Evolutionary conservation across 2,329 filamentous ascomycete genomes (phyloP).

Genomic region (Alternaria solani): DNA sequence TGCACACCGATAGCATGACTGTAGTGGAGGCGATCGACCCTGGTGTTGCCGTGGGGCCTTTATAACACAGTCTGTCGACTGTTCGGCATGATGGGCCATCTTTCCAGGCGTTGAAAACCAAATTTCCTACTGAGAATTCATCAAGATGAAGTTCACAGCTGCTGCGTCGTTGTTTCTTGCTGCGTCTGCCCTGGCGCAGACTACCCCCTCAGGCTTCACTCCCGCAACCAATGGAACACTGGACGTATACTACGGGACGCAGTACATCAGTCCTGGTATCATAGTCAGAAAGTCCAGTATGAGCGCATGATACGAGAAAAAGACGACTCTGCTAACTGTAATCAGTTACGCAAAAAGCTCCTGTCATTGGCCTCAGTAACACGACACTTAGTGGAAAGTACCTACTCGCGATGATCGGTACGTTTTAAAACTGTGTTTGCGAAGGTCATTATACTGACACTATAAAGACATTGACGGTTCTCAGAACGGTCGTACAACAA

Average conservation of each 20-base stretch:
- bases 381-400: slow-evolving; percentile 36
- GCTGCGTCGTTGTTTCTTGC: slow-evolving; percentile 21
- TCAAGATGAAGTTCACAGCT: slow-evolving; percentile 20
- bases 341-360: slow-evolving; percentile 27
- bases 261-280: slow-evolving; percentile 39
- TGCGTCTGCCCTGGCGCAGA: slow-evolving; percentile 25
- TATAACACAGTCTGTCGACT: background rate
- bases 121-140: background rate
- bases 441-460: slow-evolving; percentile 1
- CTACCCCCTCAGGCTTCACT: slow-evolving; percentile 36
- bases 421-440: slow-evolving; percentile 14
- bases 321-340: background rate
- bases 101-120: background rate
- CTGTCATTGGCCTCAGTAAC: slow-evolving; percentile 36
- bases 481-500: slow-evolving; percentile 22
- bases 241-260: slow-evolving; percentile 43
- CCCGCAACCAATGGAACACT: slow-evolving; percentile 33
- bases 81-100: background rate
- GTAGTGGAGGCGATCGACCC: background rate
- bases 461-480: slow-evolving; percentile 17
- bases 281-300: slow-evolving; percentile 40
- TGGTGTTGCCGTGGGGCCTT: background rate
- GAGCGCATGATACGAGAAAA: background rate
- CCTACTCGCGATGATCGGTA: slow-evolving; percentile 42
- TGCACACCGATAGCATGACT: background rate